Evolutionary conservation across 1,139 yeast species (phyloP).

Genomic region (Candida gigantensis): DNA sequence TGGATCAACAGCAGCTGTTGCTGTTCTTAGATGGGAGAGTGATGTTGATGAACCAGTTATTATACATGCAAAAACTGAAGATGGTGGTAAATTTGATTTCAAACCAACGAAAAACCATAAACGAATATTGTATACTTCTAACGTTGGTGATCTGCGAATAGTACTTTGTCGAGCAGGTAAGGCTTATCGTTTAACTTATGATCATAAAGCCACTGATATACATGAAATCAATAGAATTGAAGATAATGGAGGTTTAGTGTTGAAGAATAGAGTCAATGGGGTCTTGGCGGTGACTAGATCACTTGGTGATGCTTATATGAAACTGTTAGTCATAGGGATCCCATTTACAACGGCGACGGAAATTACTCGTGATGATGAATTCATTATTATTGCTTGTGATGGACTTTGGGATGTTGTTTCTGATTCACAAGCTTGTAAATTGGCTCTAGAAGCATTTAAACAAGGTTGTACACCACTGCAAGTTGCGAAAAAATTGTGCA

Average conservation of each 20-base stretch:
- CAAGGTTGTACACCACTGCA: constrained; percentile 46
- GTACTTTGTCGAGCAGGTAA: constrained; percentile 72
- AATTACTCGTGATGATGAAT: constrained; percentile 61
- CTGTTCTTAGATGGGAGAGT: constrained; percentile 81
- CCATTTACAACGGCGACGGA: constrained; percentile 93
- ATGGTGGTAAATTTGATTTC: constrained; percentile 37
- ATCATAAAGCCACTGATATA: constrained; percentile 88
- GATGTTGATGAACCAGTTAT: constrained; percentile 7
- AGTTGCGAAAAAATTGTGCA: constrained; percentile 72
- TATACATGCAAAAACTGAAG: constrained; percentile 3
- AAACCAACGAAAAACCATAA: constrained; percentile 50
- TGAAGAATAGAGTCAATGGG: constrained; percentile 93
- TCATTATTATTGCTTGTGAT: constrained; percentile 87
- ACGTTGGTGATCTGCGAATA: constrained; percentile 91
- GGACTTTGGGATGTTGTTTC: constrained; percentile 93
- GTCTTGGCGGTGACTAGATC: constrained; percentile 94
- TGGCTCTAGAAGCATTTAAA: constrained; percentile 50
- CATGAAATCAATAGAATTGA: constrained; percentile 76
- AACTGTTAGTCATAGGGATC: constrained; percentile 81
- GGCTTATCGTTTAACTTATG: constrained; percentile 82
- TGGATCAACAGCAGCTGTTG: constrained; percentile 97
- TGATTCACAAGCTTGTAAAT: constrained; percentile 78
- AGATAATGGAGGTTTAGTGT: constrained; percentile 79
- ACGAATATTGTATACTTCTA: constrained; percentile 86
- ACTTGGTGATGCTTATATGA: constrained; percentile 92